Conservation (phyloP, 371 early-diverging fungal genomes). For the Mortierella sp. region DNA sequence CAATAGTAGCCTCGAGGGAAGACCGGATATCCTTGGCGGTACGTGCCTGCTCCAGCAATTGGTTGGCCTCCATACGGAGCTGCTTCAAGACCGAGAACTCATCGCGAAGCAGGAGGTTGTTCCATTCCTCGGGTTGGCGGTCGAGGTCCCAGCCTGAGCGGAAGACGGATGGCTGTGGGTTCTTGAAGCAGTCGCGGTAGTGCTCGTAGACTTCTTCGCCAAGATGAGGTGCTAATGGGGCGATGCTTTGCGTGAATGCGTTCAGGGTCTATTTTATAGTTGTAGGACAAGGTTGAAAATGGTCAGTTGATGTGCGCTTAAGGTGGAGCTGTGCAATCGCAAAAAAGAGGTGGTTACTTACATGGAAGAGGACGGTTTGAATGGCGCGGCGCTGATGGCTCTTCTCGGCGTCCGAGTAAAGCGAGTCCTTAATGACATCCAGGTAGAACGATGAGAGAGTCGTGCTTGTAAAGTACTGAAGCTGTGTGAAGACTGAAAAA, state of each 20-base stretch:
- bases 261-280: slow-evolving; percentile 59
- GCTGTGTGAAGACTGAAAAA: slow-evolving; percentile 66
- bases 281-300: too few relatives aligned
- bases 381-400: slow-evolving; percentile 69
- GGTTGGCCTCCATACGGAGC: slow-evolving; percentile 74
- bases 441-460: slow-evolving; percentile 86
- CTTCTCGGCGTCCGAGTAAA: slow-evolving; percentile 73
- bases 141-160: slow-evolving; percentile 70
- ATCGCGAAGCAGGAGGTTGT: slow-evolving; percentile 60
- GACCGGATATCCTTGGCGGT: slow-evolving; percentile 74
- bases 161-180: slow-evolving; percentile 72
- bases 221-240: slow-evolving; percentile 82
- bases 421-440: slow-evolving; percentile 86
- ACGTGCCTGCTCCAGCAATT: slow-evolving; percentile 76
- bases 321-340: not conserved
- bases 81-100: slow-evolving; percentile 72
- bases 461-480: slow-evolving; percentile 79
- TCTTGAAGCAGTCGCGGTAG: slow-evolving; percentile 60
- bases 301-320: not conserved
- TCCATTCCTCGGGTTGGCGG: slow-evolving; percentile 65
- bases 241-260: slow-evolving; percentile 72
- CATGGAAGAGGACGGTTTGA: slow-evolving; percentile 80
- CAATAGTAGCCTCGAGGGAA: slow-evolving; percentile 69
- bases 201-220: slow-evolving; percentile 86
- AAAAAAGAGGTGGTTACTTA: slow-evolving; percentile 26